phyloP scores from a whole-genome alignment of 2,329 filamentous ascomycete genomes.

The Beauveria caledonica region DNA sequence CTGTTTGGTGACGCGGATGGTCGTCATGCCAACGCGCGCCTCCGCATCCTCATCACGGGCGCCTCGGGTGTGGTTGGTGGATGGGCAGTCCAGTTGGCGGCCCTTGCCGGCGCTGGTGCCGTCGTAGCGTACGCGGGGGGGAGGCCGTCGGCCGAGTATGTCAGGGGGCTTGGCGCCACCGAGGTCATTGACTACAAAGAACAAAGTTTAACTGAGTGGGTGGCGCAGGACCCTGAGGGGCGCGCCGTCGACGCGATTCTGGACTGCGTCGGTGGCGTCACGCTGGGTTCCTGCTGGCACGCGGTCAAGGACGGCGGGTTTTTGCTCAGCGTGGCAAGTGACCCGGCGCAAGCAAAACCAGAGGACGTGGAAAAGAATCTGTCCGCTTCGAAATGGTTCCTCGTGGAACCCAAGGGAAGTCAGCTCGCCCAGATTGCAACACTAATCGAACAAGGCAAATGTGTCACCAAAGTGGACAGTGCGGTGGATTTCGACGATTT shows the following conservation, averaged over 20 bases:
- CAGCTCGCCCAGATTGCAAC: slow-evolving; percentile 27
- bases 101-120: slow-evolving; percentile 24
- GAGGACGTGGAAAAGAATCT: slow-evolving; percentile 21
- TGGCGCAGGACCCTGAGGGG: slow-evolving; percentile 16
- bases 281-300: slow-evolving; percentile 25
- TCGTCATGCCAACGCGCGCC: slow-evolving; percentile 18
- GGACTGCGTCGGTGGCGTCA: slow-evolving; percentile 29
- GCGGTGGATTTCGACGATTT: slow-evolving; percentile 31
- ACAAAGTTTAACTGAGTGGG: slow-evolving; percentile 25
- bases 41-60: slow-evolving; percentile 31
- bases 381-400: slow-evolving; percentile 26
- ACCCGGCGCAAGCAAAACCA: slow-evolving; percentile 24
- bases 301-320: slow-evolving; percentile 27
- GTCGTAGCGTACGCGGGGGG: slow-evolving; percentile 27
- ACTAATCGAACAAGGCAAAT: slow-evolving; percentile 25
- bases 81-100: slow-evolving; percentile 32
- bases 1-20: slow-evolving; percentile 22
- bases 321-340: slow-evolving; percentile 25
- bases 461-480: slow-evolving; percentile 29
- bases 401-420: slow-evolving; percentile 28
- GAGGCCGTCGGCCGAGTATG: slow-evolving; percentile 21
- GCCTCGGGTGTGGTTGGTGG: slow-evolving; percentile 32
- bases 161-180: slow-evolving; percentile 26
- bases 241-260: slow-evolving; percentile 27
- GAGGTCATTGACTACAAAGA: slow-evolving; percentile 30